phyloP scores from a whole-genome alignment of 768 basidiomycete genomes.

The Auriscalpium vulgare region DNA sequence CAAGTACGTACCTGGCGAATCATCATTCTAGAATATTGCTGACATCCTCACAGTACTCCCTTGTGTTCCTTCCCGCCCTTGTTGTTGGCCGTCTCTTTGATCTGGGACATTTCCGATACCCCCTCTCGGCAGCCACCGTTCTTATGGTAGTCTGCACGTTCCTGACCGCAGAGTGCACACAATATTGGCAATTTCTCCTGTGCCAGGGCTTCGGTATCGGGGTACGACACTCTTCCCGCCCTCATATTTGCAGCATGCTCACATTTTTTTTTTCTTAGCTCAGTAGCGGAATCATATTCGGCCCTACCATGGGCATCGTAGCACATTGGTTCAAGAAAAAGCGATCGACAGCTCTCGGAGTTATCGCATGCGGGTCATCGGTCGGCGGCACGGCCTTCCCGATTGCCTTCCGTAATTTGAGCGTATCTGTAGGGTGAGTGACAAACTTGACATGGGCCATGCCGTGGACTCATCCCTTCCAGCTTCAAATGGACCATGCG shows the following conservation, averaged over 20 bases:
- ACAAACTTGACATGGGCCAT: not conserved
- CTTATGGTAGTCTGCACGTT: slow-evolving; percentile 50
- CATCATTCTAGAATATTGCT: not conserved
- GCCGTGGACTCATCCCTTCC: not conserved
- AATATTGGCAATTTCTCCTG: slow-evolving; percentile 73
- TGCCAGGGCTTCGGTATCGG: slow-evolving; percentile 67
- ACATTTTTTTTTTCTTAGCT: slow-evolving; percentile 12
- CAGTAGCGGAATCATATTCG: slow-evolving; percentile 47
- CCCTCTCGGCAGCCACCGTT: slow-evolving; percentile 39
- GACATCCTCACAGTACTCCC: slow-evolving; percentile 40
- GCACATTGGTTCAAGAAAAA: slow-evolving; percentile 69
- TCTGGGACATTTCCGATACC: slow-evolving; percentile 52
- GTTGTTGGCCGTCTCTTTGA: slow-evolving; percentile 67
- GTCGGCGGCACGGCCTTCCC: slow-evolving; percentile 66
- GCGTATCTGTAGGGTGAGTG: slow-evolving; percentile 45
- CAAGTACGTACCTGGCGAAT: slow-evolving; percentile 34
- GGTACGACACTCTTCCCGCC: slow-evolving; percentile 28
- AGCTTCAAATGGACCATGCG: slow-evolving; percentile 80
- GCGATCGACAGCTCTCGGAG: slow-evolving; percentile 49
- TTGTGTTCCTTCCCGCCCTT: slow-evolving; percentile 55
- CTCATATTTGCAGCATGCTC: not conserved
- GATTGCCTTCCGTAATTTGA: slow-evolving; percentile 47
- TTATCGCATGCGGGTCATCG: slow-evolving; percentile 58
- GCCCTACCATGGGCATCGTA: slow-evolving; percentile 49
- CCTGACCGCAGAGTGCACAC: slow-evolving; percentile 60